These are phyloP conservation scores for Kappamyces sp. DNA, from an alignment of 192 early-diverging fungal species.

Conservation along the genomic window DNA sequence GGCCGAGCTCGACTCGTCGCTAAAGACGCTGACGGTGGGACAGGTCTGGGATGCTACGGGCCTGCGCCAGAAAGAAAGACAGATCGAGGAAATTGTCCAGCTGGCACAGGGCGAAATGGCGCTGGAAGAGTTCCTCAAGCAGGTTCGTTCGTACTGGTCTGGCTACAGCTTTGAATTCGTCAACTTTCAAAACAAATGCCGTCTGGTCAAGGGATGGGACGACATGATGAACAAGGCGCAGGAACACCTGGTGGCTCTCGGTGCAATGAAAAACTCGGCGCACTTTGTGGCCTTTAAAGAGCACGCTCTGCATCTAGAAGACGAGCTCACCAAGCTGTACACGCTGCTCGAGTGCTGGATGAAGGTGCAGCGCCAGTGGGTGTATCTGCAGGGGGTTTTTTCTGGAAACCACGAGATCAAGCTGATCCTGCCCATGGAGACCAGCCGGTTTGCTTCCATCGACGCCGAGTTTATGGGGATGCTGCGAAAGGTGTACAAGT, in stretches of 20 bases:
- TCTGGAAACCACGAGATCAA: constrained; percentile 95
- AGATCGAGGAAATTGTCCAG: constrained; percentile 81
- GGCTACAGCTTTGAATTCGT: constrained; percentile 90
- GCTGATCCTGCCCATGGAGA: constrained; percentile 91
- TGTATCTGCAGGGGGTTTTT: constrained; percentile 99
- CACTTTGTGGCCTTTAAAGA: constrained; percentile 99
- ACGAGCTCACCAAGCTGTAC: constrained; percentile 92
- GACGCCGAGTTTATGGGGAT: constrained; percentile 96
- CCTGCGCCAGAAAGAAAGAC: constrained; percentile 74
- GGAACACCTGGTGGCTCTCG: constrained; percentile 91
- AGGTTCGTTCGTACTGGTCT: constrained; percentile 87
- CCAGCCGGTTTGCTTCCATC: constrained; percentile 92
- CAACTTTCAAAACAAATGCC: constrained; percentile 95
- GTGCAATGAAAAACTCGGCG: constrained; percentile 95
- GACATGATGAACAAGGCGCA: constrained; percentile 93
- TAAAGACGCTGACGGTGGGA: constrained; percentile 88
- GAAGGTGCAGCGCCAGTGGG: constrained; percentile 99
- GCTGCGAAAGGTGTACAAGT: constrained; percentile 99
- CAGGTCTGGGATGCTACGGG: constrained; percentile 90
- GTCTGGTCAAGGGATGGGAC: constrained; percentile 97
- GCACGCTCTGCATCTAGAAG: constrained; percentile 90
- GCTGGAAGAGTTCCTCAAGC: constrained; percentile 94
- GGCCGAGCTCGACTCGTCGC: constrained; percentile 63
- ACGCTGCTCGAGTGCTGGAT: constrained; percentile 99
- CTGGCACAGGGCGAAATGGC: constrained; percentile 99